Evolutionary conservation across 179 eudicot genomes (phyloP), one percentile per base, ranked within the genome.

Genomic region (Sideroxylon spinosum): DNA sequence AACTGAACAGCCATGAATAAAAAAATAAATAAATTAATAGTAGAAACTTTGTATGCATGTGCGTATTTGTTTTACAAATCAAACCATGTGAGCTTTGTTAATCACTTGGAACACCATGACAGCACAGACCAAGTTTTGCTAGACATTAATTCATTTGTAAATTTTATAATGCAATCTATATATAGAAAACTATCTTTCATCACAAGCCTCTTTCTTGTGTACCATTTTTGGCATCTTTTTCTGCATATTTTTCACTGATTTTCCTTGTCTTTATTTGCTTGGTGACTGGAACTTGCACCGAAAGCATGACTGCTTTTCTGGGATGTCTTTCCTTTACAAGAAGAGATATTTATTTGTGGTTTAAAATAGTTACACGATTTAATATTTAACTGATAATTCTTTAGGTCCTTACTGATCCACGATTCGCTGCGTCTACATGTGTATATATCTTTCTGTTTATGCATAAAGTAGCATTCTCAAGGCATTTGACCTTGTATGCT

Each of bases 1-100:
- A 55, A 55, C 60, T 55, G 19, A 55, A 19, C 60, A 37, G 44
- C 44, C 44, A n/a, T n/a, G n/a, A n/a, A n/a, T n/a, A n/a, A n/a
- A n/a, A n/a, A n/a, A n/a, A n/a, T n/a, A n/a, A n/a, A n/a, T n/a
- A n/a, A n/a, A n/a, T n/a, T n/a, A 37, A 3, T 1, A 3, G 4
- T 37, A 37, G 44, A 37, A 37, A 37, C 5, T 37, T 37, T 37
- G 44, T 37, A 37, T 37, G 44, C 44, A 37, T 37, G 44, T 26
- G 44, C 2, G 12, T 11, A 9, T 17, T 2, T 62, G 55, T 62
- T n/a, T n/a, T n/a, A n/a, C n/a, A n/a, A n/a, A 20, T 22, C 44
- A 22, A 74, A 44, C 28, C 17, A 32, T 20, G 77, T 6, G 77
- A 19, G 61, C 78, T 60, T 61, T 17, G 68, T 61, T 75, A 14